phyloP scores from a whole-genome alignment of 1,284 basidiomycete genomes.

The Sanghuangporus sanghuang region DNA sequence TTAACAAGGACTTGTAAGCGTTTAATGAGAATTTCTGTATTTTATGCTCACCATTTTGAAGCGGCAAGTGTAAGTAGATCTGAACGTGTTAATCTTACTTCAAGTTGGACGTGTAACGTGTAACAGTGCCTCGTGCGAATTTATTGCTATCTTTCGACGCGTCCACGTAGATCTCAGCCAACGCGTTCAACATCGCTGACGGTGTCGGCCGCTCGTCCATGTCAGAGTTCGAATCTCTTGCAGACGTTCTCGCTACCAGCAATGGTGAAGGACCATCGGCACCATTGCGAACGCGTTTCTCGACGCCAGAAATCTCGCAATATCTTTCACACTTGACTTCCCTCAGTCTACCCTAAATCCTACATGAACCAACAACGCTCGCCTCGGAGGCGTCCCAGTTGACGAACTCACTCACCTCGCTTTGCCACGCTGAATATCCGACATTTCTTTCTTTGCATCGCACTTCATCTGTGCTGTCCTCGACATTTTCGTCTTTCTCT shows the following conservation, averaged over 20 bases:
- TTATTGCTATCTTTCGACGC: not conserved
- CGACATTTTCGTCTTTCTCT: slow-evolving; percentile 59
- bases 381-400: slow-evolving; percentile 79
- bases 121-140: not conserved
- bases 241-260: slow-evolving; percentile 7
- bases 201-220: not conserved
- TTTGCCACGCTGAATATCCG: slow-evolving; percentile 84
- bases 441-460: slow-evolving; percentile 82
- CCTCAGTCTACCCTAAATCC: slow-evolving; percentile 59
- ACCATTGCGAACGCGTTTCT: slow-evolving; percentile 2
- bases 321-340: slow-evolving; percentile 65
- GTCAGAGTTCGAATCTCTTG: slow-evolving; percentile 8
- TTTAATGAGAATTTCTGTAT: not conserved
- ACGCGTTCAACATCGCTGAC: not conserved
- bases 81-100: not conserved
- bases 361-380: slow-evolving; percentile 67
- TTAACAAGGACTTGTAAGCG: slow-evolving; percentile 26
- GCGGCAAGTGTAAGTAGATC: not conserved
- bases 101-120: slow-evolving; percentile 5
- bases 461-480: slow-evolving; percentile 63
- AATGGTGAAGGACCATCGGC: slow-evolving; percentile 3
- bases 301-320: slow-evolving; percentile 24
- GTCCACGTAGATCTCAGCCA: no score
- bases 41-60: slow-evolving; percentile 3
- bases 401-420: slow-evolving; percentile 80